Percentiles rank a stretch among this genome's conserved stretches.
Conservation (phyloP, 768 basidiomycete genomes). For the Epithele typhae region DNA sequence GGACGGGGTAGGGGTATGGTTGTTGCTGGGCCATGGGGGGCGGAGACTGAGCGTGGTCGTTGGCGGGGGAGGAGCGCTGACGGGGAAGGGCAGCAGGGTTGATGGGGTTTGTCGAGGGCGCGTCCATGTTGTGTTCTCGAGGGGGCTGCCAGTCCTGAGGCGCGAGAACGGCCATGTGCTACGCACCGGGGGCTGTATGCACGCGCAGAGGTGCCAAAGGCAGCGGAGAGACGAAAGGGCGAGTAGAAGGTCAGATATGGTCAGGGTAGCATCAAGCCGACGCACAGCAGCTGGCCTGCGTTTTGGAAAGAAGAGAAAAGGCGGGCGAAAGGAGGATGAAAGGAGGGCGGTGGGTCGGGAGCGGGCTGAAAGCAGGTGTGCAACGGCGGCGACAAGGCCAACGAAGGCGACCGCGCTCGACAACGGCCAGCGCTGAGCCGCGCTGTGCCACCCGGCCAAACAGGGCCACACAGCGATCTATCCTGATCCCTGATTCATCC, state of each 20-base stretch:
- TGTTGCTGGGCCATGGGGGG: constrained; percentile 30
- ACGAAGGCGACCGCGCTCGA: constrained; percentile 15
- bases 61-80: constrained; percentile 59
- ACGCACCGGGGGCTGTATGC: constrained; percentile 13
- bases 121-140: constrained; percentile 63
- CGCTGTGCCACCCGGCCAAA: constrained; percentile 14
- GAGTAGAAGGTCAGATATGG: constrained; percentile 19
- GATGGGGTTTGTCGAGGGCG: constrained; percentile 34
- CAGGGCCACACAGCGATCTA: not conserved
- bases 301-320: constrained; percentile 21
- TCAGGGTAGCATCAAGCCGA: constrained; percentile 12
- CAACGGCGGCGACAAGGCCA: constrained; percentile 22
- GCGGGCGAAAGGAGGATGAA: constrained; percentile 18
- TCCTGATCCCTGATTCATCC: constrained; percentile 1
- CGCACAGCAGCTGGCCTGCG: constrained; percentile 19
- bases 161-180: constrained; percentile 74
- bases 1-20: constrained; percentile 65
- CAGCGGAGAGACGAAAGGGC: not conserved
- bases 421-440: constrained; percentile 5
- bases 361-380: constrained; percentile 9
- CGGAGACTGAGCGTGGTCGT: constrained; percentile 39
- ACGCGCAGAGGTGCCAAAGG: not conserved
- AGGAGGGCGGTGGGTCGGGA: constrained; percentile 7
- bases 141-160: constrained; percentile 71
- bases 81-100: constrained; percentile 39